Percentiles rank a stretch among this genome's conserved stretches.
phyloP scores from a whole-genome alignment of 768 basidiomycete genomes.

The Mycena latifolia region DNA sequence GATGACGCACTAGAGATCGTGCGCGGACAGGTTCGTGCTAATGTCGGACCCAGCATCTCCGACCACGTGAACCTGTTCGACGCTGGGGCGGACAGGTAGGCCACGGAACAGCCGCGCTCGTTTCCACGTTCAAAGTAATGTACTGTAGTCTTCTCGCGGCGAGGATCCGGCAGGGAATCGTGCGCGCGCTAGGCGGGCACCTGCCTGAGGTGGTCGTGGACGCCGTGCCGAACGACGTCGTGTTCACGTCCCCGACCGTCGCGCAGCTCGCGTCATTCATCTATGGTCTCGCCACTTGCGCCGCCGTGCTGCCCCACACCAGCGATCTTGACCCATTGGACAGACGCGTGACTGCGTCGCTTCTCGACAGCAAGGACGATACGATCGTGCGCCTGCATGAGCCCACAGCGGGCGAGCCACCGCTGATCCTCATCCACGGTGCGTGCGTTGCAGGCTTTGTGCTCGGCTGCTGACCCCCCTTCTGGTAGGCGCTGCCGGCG shows the following conservation, averaged over 20 bases:
- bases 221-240: neutral
- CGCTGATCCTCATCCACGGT: slow-evolving; percentile 11
- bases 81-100: slow-evolving; percentile 14
- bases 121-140: neutral
- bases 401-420: slow-evolving; percentile 2
- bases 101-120: too few relatives aligned
- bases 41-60: slow-evolving; percentile 5
- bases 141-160: slow-evolving; percentile 15
- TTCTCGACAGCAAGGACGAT: slow-evolving; percentile 5
- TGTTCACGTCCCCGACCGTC: slow-evolving; percentile 14
- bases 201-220: neutral
- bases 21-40: slow-evolving; percentile 5
- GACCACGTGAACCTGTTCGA: slow-evolving; percentile 14
- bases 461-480: neutral
- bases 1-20: slow-evolving; percentile 12
- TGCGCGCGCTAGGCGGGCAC: neutral
- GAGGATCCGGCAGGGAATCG: neutral
- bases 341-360: neutral
- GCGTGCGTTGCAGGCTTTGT: neutral
- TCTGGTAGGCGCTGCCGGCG: neutral
- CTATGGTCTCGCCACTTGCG: neutral
- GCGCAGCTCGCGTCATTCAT: slow-evolving; percentile 5
- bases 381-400: slow-evolving; percentile 9
- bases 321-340: too few relatives aligned
- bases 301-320: neutral